These are phyloP conservation scores for Kazachstania bromeliacearum DNA, from an alignment of 805 yeast genomes.

Conservation along the genomic window DNA sequence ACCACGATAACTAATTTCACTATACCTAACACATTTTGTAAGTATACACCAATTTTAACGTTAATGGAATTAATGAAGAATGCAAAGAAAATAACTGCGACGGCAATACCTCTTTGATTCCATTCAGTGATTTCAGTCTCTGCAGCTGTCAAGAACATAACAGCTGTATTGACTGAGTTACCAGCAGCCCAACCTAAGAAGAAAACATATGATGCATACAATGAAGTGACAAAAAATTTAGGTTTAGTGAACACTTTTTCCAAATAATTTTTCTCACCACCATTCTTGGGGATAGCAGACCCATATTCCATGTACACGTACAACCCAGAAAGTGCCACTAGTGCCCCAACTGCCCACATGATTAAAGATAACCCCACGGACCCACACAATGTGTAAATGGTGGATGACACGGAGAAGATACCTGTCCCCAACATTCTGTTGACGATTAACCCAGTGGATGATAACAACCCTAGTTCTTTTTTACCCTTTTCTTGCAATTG, in stretches of 20 bases:
- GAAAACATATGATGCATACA: slow-evolving; percentile 61
- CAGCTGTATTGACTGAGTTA: slow-evolving; percentile 71
- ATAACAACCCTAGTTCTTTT: slow-evolving; percentile 39
- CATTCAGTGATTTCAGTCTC: slow-evolving; percentile 56
- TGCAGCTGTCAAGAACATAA: slow-evolving; percentile 66
- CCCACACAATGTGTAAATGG: slow-evolving; percentile 41
- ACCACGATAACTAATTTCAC: slow-evolving; percentile 62
- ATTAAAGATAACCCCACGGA: slow-evolving; percentile 63
- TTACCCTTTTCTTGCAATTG: slow-evolving; percentile 32
- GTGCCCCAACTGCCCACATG: slow-evolving; percentile 65
- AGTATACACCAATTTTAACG: slow-evolving; percentile 54
- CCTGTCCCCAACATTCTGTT: slow-evolving; percentile 71
- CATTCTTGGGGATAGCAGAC: slow-evolving; percentile 65
- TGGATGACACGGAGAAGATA: slow-evolving; percentile 59
- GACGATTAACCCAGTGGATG: slow-evolving; percentile 55
- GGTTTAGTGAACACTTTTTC: slow-evolving; percentile 64
- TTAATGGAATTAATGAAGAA: slow-evolving; percentile 51
- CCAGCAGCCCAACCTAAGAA: slow-evolving; percentile 81
- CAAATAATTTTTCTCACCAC: slow-evolving; percentile 77
- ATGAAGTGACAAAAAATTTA: slow-evolving; percentile 53
- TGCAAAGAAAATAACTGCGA: slow-evolving; percentile 63
- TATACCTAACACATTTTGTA: slow-evolving; percentile 57
- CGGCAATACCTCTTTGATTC: slow-evolving; percentile 68
- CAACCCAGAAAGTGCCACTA: slow-evolving; percentile 55
- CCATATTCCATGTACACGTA: slow-evolving; percentile 75